Percentiles rank a stretch among this genome's conserved stretches.
These are phyloP conservation scores for Fusarium odoratissimum DNA, from an alignment of 2,329 filamentous ascomycete genomes.

Conservation along the genomic window DNA sequence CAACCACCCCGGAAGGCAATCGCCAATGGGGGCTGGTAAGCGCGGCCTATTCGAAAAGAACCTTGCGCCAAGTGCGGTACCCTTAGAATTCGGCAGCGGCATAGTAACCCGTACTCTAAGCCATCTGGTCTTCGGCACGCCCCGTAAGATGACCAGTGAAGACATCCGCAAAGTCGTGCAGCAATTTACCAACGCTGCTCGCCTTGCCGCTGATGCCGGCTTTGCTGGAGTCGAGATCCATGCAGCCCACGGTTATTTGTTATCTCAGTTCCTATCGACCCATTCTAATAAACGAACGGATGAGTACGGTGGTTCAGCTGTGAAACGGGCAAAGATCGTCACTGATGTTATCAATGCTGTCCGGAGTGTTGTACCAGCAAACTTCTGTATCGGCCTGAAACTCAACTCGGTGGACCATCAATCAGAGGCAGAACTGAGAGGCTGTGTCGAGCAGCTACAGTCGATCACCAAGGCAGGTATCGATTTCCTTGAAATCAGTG, in stretches of 20 bases:
- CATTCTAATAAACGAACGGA: constrained; percentile 65
- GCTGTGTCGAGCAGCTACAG: too few relatives aligned
- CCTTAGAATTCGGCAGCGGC: constrained; percentile 52
- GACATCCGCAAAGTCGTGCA: constrained; percentile 66
- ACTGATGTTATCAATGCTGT: constrained; percentile 61
- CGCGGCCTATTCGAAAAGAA: constrained; percentile 49
- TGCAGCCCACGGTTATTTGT: constrained; percentile 67
- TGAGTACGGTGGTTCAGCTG: constrained; percentile 64
- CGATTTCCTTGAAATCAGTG: too few relatives aligned
- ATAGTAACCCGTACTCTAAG: constrained; percentile 17
- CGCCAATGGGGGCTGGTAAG: constrained; percentile 52
- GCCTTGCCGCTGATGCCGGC: constrained; percentile 58
- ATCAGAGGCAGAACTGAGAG: neutral
- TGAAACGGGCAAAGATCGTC: constrained; percentile 61
- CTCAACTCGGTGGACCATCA: constrained; percentile 69
- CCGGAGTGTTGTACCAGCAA: constrained; percentile 49
- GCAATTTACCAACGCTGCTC: constrained; percentile 65
- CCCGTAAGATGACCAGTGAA: constrained; percentile 63
- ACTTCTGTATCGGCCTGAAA: constrained; percentile 65
- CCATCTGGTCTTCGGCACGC: constrained; percentile 57
- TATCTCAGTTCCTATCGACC: constrained; percentile 65
- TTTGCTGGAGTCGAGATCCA: constrained; percentile 61
- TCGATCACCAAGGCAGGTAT: too few relatives aligned
- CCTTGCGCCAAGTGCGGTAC: constrained; percentile 57
- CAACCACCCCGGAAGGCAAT: constrained; percentile 61